phyloP scores from a whole-genome alignment of 169 alveolate genomes.

The Plasmodium gaboni region DNA sequence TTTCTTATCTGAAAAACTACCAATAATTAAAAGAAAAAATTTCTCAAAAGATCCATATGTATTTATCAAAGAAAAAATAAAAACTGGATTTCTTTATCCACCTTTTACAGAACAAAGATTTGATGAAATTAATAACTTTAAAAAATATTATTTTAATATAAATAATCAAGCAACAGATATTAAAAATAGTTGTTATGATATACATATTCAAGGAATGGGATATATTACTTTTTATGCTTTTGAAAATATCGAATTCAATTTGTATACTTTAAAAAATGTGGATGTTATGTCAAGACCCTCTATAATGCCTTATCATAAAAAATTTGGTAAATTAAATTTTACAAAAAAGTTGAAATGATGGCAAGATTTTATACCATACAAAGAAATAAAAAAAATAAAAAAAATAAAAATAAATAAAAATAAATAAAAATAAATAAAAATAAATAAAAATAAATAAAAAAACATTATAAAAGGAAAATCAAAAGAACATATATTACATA shows the following conservation, averaged over 20 bases:
- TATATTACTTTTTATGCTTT: conserved; percentile 75
- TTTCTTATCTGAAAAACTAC: conserved; percentile 62
- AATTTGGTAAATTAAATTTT: conserved; percentile 39
- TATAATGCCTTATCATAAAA: conserved; percentile 66
- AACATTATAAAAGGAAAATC: too few relatives aligned
- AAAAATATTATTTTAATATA: conserved; percentile 60
- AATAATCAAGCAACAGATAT: conserved; percentile 13
- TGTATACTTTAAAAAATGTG: conserved; percentile 70
- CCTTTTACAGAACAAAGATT: conserved; percentile 61
- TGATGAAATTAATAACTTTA: conserved; percentile 41
- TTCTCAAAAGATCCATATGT: conserved; percentile 34
- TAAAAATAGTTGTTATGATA: conserved; percentile 66
- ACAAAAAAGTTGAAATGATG: neutral
- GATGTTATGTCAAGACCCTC: conserved; percentile 54
- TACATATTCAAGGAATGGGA: conserved; percentile 73
- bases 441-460: neutral
- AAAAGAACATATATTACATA: neutral
- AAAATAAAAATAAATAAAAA: neutral
- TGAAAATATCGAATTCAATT: conserved; percentile 55
- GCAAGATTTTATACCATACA: neutral
- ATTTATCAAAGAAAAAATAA: conserved; percentile 51
- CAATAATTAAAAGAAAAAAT: conserved; percentile 69
- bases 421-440: neutral
- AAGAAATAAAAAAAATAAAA: neutral
- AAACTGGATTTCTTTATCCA: conserved; percentile 69